Evolutionary conservation across 2,329 filamentous ascomycete genomes (phyloP).

Genomic region (Dactylonectria macrodidyma): DNA sequence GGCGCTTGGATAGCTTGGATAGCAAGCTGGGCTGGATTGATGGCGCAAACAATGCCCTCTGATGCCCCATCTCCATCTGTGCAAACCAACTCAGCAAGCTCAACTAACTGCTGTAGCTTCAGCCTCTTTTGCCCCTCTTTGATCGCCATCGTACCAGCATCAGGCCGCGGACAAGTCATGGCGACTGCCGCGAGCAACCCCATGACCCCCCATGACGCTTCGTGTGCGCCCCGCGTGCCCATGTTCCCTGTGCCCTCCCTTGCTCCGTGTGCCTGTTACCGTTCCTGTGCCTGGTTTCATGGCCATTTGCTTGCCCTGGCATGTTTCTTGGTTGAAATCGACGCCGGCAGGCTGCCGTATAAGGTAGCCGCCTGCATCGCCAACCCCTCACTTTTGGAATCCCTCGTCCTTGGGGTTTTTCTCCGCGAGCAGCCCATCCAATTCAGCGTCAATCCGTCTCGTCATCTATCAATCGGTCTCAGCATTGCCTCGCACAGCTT

Average conservation of each 20-base stretch:
- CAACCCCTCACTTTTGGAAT: conserved; percentile 26
- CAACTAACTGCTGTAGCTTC: conserved; percentile 1
- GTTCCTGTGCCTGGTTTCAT: conserved; percentile 40
- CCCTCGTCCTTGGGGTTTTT: conserved; percentile 23
- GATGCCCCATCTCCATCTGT: background rate
- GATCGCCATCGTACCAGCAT: conserved; percentile 45
- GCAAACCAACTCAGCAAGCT: background rate
- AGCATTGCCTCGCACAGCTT: conserved; percentile 29
- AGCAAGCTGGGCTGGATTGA: background rate
- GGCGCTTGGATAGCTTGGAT: conserved; percentile 2
- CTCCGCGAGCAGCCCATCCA: conserved; percentile 11
- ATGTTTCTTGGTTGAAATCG: conserved; percentile 15
- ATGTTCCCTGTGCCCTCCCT: conserved; percentile 41
- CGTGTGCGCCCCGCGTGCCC: conserved; percentile 29
- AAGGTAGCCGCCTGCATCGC: conserved; percentile 44
- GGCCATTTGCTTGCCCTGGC: conserved; percentile 13
- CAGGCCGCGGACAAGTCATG: conserved; percentile 34
- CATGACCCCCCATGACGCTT: conserved; percentile 31
- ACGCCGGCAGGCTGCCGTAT: conserved; percentile 32
- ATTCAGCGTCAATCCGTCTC: background rate
- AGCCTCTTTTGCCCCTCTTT: conserved; percentile 1
- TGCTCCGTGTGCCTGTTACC: conserved; percentile 30
- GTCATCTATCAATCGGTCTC: conserved; percentile 17
- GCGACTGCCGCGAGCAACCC: conserved; percentile 37
- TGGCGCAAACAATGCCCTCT: background rate